Evolutionary conservation across 2,329 filamentous ascomycete species (phyloP), one percentile per base, ranked within the genome.

Genomic region (Penicillium sumatraense): DNA sequence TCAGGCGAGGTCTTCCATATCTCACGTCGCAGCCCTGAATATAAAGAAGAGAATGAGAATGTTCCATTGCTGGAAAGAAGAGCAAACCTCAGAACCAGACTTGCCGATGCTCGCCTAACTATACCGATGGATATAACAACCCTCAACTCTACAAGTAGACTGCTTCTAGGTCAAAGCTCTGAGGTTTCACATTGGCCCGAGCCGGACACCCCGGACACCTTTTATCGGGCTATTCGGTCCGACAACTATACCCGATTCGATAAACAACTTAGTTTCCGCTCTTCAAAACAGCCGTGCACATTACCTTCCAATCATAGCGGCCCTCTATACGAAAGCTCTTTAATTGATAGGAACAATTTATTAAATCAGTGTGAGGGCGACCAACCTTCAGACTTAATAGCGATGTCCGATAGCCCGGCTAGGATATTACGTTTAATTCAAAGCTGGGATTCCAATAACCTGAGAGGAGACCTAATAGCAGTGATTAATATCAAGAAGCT

Each of bases 401-500:
- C 53, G 10, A 46, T 55, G 27, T 51, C 53, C 36, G 47, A 54
- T 49, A 54, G 52, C 40, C 52, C 46, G 16, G 40, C 46, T 23
- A 54, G 38, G 31, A 41, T 54, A 26, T 49, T 54, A 16, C 27
- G 47, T 36, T 38, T 54, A 8, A 51, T 51, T 33, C 10, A 47
- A 49, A 10, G 16, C 33, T 56, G 48, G 53, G 40, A 35, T 51
- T 56, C 51, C 21, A 35, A 26, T 11, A 48, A 51, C 40, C 33
- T 41, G 14, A 13, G 24, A 46, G 53, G 48, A 21, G 41, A 56
- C 6, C 40, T 40, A 18, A 51, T 56, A 48, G 53, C 53, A 13
- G 53, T 56, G 38, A 56, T 56, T 35, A 24, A 46, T 51, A 33
- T 56, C 48, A 29, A 8, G 42, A 56, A 51, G 42, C 53, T 56